Conservation (phyloP, 768 basidiomycete genomes). For the Cystoderma amianthinum region DNA sequence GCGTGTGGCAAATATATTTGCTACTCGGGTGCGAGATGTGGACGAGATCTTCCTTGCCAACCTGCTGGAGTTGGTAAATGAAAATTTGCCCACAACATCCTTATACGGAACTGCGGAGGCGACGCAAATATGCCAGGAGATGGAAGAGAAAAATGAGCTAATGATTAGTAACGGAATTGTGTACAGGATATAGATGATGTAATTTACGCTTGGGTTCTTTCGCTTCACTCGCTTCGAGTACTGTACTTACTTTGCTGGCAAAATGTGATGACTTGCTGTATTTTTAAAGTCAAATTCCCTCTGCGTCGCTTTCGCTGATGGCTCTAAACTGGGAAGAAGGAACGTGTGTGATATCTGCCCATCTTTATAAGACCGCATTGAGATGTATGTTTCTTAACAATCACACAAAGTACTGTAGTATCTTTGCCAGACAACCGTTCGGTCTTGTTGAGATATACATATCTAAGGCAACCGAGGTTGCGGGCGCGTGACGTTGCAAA, state of each 20-base stretch:
- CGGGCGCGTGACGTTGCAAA: too few species aligned
- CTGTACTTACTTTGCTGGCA: not conserved
- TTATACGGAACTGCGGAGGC: constrained; percentile 84
- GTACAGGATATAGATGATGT: constrained; percentile 73
- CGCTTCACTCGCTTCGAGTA: not conserved
- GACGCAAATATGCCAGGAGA: constrained; percentile 57
- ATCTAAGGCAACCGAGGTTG: too few species aligned
- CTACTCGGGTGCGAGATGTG: constrained; percentile 60
- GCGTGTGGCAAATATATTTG: constrained; percentile 67
- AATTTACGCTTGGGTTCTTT: too few species aligned
- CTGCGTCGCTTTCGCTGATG: too few species aligned
- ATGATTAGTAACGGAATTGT: constrained; percentile 86
- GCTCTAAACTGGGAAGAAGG: too few species aligned
- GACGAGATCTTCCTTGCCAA: constrained; percentile 55
- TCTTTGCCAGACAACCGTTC: too few species aligned
- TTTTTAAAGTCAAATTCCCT: not conserved
- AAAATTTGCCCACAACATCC: constrained; percentile 56
- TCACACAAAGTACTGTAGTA: too few species aligned
- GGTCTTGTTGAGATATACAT: too few species aligned
- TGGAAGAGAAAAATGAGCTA: constrained; percentile 77
- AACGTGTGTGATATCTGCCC: too few species aligned
- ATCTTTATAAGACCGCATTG: too few species aligned
- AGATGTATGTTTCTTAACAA: too few species aligned
- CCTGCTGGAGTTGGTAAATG: constrained; percentile 70
- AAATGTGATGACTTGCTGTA: not conserved